Percentiles rank a stretch among this genome's conserved stretches.
Evolutionary conservation across 2,329 filamentous ascomycete species (phyloP).

Genomic region (Cyclaneusma minus): DNA sequence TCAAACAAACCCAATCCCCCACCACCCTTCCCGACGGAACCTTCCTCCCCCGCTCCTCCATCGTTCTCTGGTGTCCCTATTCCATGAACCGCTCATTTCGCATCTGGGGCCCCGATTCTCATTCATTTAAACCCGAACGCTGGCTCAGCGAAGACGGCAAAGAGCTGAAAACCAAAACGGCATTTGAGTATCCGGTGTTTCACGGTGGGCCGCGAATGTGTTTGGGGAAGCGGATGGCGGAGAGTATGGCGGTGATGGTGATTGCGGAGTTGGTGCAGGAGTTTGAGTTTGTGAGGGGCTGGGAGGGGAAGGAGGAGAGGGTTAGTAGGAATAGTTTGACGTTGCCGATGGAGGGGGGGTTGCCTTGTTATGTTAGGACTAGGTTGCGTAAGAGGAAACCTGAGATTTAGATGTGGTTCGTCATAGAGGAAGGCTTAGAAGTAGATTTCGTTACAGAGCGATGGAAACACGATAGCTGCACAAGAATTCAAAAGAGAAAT

Average conservation of each 20-base stretch:
- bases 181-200: conserved; percentile 47
- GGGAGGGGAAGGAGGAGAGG: conserved; percentile 29
- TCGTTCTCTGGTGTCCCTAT: conserved; percentile 50
- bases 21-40: conserved; percentile 45
- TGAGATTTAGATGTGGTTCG: too few relatives aligned
- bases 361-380: too few relatives aligned
- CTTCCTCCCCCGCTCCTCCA: conserved; percentile 32
- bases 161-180: conserved; percentile 27
- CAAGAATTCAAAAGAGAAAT: too few relatives aligned
- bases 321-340: conserved; percentile 45
- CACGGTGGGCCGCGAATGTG: conserved; percentile 47
- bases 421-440: too few relatives aligned
- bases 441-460: too few relatives aligned
- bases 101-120: conserved; percentile 42
- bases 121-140: conserved; percentile 37
- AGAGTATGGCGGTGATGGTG: conserved; percentile 39
- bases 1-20: conserved; percentile 38
- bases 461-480: too few relatives aligned
- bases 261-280: conserved; percentile 30
- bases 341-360: conserved; percentile 44
- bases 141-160: conserved; percentile 31
- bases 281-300: conserved; percentile 34
- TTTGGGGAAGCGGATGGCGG: conserved; percentile 49
- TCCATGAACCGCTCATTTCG: conserved; percentile 41
- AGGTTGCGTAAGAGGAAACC: too few relatives aligned